A percentile compares a stretch with the other conserved stretches of the same genome.
These are phyloP conservation scores for Diplosphaera chodatii DNA, from an alignment of 139 green algal genomes.

Conservation along the genomic window DNA sequence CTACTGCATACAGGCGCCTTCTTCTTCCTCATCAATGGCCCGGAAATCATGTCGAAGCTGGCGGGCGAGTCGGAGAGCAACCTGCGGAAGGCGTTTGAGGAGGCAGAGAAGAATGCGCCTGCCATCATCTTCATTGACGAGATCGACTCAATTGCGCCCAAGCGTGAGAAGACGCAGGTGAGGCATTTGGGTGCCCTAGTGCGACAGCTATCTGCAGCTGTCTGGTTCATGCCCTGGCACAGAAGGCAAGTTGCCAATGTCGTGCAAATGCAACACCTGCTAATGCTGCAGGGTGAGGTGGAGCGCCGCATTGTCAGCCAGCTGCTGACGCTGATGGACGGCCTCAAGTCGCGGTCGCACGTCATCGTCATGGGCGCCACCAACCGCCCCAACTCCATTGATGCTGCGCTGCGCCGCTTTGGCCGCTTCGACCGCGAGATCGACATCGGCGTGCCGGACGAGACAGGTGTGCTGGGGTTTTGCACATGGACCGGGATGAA, in stretches of 20 bases:
- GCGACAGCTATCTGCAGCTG: too few species aligned
- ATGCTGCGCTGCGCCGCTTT: slow-evolving; percentile 94
- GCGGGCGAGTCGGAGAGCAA: slow-evolving; percentile 93
- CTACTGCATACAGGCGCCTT: slow-evolving; percentile 53
- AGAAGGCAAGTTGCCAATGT: too few species aligned
- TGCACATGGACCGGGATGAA: too few species aligned
- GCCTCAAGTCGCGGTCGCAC: slow-evolving; percentile 72
- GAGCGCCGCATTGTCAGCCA: slow-evolving; percentile 98
- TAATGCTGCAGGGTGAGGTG: slow-evolving; percentile 88
- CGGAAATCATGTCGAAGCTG: slow-evolving; percentile 99
- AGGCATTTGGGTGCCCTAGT: too few species aligned
- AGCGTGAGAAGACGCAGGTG: slow-evolving; percentile 94
- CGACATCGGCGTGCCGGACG: slow-evolving; percentile 98
- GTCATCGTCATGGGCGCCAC: slow-evolving; percentile 98
- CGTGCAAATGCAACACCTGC: too few species aligned
- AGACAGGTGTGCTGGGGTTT: too few species aligned
- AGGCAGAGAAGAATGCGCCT: slow-evolving; percentile 99
- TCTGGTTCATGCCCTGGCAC: too few species aligned
- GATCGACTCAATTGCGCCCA: slow-evolving; percentile 99
- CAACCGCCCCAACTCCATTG: slow-evolving; percentile 98
- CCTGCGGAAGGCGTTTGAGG: slow-evolving; percentile 95
- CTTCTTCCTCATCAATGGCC: slow-evolving; percentile 99
- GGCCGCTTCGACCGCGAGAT: slow-evolving; percentile 99
- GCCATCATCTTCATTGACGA: slow-evolving; percentile 99
- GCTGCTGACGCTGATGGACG: slow-evolving; percentile 99